phyloP scores from a whole-genome alignment of 2,329 filamentous ascomycete genomes.

The Arthrobotrys musiformis region DNA sequence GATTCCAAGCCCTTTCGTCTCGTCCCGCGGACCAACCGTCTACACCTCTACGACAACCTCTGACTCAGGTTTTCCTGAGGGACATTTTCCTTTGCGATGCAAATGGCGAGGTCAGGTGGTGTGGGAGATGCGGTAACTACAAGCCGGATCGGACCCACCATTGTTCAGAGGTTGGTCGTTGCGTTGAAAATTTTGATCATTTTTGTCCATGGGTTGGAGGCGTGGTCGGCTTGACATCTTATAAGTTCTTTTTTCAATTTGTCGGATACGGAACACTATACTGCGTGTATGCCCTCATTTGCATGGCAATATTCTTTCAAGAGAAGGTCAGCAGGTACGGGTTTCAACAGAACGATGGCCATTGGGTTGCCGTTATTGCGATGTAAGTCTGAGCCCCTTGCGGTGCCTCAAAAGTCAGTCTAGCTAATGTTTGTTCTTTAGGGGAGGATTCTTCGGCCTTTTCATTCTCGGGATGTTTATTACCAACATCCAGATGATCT shows the following conservation, averaged over 20 bases:
- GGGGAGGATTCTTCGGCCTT: constrained; percentile 52
- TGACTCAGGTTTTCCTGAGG: constrained; percentile 81
- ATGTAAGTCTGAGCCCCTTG: constrained; percentile 26
- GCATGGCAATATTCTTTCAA: constrained; percentile 43
- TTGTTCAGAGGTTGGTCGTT: constrained; percentile 81
- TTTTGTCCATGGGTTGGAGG: constrained; percentile 95
- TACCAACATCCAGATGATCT: constrained; percentile 49
- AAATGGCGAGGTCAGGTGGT: constrained; percentile 86
- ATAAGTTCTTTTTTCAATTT: constrained; percentile 55
- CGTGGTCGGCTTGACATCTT: constrained; percentile 79
- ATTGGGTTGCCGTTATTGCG: constrained; percentile 50
- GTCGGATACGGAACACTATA: constrained; percentile 37
- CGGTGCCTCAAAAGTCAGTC: not conserved
- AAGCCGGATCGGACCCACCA: constrained; percentile 90
- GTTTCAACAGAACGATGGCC: constrained; percentile 37
- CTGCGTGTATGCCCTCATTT: constrained; percentile 42
- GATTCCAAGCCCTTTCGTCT: constrained; percentile 33
- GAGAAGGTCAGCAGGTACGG: constrained; percentile 28
- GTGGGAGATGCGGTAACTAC: constrained; percentile 82
- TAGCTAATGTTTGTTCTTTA: constrained; percentile 19
- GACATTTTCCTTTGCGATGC: constrained; percentile 84
- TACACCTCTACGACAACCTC: constrained; percentile 67
- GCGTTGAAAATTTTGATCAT: constrained; percentile 91
- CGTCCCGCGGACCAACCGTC: constrained; percentile 20
- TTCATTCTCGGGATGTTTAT: constrained; percentile 53